These are phyloP conservation scores for Capsicum pubescens DNA, from an alignment of 257 asterid genomes.

Conservation along the genomic window DNA sequence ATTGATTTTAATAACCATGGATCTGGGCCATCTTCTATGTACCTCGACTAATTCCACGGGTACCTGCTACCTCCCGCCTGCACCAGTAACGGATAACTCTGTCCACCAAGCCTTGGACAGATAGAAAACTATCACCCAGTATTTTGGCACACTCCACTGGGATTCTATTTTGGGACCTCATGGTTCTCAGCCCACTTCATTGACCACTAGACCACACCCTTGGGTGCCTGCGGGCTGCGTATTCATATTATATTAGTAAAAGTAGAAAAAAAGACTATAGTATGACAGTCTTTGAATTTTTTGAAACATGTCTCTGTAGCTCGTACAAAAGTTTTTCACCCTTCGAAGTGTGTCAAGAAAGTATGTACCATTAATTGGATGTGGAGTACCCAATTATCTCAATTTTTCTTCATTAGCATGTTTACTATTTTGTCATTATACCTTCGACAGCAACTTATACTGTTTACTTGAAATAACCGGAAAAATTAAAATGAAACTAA, in stretches of 20 bases:
- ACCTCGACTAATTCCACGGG: not conserved
- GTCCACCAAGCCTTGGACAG: not conserved
- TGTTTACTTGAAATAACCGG: not conserved
- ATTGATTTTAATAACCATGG: not conserved
- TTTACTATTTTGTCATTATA: not conserved
- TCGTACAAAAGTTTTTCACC: not conserved
- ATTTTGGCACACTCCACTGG: not conserved
- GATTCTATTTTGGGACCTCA: not conserved
- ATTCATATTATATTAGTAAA: not conserved
- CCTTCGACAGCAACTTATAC: not conserved
- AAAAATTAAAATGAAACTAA: not conserved
- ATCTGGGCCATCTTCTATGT: not conserved
- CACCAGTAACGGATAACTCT: not conserved
- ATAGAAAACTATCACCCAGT: not conserved
- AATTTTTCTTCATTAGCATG: not conserved
- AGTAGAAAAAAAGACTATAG: not conserved
- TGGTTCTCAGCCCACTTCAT: conserved; percentile 14
- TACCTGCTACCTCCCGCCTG: not conserved
- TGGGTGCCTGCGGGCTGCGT: not conserved
- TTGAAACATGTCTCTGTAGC: not conserved
- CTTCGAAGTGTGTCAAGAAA: conserved; percentile 1
- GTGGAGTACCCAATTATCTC: not conserved
- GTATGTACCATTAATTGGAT: conserved; percentile 5
- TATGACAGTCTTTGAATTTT: not conserved
- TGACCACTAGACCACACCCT: not conserved